Percentiles rank a stretch among this genome's conserved stretches.
phyloP scores from a whole-genome alignment of 768 basidiomycete genomes.

The Cyathus striatus region DNA sequence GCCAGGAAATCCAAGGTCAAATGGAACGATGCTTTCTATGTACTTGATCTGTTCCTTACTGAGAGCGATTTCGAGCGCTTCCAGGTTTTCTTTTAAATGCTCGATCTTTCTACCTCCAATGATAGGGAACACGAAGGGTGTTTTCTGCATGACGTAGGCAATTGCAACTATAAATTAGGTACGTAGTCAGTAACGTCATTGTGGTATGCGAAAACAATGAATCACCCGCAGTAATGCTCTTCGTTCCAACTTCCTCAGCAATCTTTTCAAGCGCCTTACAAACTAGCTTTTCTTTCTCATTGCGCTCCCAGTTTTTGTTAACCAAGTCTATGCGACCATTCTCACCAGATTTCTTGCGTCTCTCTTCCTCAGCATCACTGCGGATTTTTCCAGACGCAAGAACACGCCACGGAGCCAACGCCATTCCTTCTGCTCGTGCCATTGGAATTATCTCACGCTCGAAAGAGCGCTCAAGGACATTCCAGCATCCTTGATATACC shows the following conservation, averaged over 20 bases:
- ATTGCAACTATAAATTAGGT: too few relatives aligned
- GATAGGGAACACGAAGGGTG: constrained; percentile 4
- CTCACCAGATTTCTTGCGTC: not conserved
- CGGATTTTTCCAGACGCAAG: not conserved
- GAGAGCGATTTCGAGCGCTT: constrained; percentile 35
- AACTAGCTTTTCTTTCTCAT: not conserved
- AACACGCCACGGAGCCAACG: not conserved
- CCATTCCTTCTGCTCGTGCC: not conserved
- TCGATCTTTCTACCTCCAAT: constrained; percentile 26
- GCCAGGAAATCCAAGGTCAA: constrained; percentile 1
- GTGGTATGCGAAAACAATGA: too few relatives aligned
- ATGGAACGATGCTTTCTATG: constrained; percentile 22
- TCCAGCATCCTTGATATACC: not conserved
- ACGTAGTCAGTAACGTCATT: too few relatives aligned
- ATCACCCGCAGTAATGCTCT: not conserved
- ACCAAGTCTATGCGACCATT: not conserved
- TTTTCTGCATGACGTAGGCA: constrained; percentile 1
- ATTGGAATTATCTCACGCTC: not conserved
- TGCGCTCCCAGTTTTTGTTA: not conserved
- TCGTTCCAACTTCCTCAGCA: not conserved
- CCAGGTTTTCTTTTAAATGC: constrained; percentile 37
- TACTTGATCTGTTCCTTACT: constrained; percentile 29
- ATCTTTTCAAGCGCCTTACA: not conserved
- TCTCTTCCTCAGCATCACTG: not conserved
- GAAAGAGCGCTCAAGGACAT: not conserved